These are phyloP conservation scores for Eleusine indica DNA, from an alignment of 176 grass and related monocot species.

Conservation along the genomic window DNA sequence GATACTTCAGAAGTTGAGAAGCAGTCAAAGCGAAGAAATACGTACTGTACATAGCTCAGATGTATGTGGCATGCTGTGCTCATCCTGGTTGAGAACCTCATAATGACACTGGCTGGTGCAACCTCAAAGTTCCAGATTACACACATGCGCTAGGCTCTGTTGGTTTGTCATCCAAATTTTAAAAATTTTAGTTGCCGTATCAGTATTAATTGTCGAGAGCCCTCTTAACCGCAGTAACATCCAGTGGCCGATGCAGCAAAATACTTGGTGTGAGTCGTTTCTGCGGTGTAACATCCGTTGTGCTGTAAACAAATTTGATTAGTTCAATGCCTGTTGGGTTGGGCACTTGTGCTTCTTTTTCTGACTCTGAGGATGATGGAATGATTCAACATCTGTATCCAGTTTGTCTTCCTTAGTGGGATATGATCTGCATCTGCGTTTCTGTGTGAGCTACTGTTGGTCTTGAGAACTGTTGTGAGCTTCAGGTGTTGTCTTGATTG, in stretches of 20 bases:
- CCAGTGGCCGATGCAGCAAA: constrained; percentile 2
- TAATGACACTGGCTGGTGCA: constrained; percentile 12
- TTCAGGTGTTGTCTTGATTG: not conserved
- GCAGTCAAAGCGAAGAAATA: not conserved
- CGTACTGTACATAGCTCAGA: constrained; percentile 7
- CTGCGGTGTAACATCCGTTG: not conserved
- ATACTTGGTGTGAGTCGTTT: not conserved
- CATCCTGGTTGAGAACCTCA: constrained; percentile 10
- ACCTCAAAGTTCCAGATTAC: not conserved
- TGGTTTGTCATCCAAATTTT: not conserved
- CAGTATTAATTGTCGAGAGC: not conserved
- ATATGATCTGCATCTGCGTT: not conserved
- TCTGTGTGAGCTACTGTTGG: not conserved
- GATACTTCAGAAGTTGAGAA: not conserved
- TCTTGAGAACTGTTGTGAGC: not conserved
- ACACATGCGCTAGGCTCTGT: not conserved
- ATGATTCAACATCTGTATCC: not conserved
- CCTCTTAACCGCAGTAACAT: not conserved
- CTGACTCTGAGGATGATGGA: not conserved
- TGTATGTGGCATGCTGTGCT: constrained; percentile 13
- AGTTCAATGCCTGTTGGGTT: not conserved
- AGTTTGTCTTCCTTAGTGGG: not conserved
- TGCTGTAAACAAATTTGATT: not conserved
- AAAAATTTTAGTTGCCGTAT: not conserved
- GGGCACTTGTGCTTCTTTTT: not conserved